Percentiles rank a stretch among this genome's conserved stretches.
These are phyloP conservation scores for Ascochyta rabiei DNA, from an alignment of 2,329 filamentous ascomycete genomes.

Conservation along the genomic window DNA sequence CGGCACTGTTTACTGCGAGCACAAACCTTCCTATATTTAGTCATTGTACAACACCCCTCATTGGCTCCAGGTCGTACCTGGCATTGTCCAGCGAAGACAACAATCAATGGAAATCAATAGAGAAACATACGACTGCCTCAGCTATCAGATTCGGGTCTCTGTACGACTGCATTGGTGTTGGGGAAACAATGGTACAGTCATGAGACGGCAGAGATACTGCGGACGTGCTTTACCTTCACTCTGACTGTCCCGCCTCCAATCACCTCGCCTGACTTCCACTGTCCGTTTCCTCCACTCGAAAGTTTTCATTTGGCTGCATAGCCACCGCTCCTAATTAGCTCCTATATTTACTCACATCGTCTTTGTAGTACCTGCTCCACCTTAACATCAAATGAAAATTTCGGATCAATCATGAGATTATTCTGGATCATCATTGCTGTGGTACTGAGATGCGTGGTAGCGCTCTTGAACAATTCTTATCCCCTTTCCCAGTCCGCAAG, in stretches of 20 bases:
- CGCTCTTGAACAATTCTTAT: not conserved
- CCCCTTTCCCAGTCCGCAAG: not conserved
- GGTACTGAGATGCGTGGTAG: not conserved
- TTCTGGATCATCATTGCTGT: not conserved
- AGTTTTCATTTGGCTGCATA: not conserved
- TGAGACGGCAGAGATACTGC: not conserved
- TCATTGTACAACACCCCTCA: slow-evolving; percentile 2
- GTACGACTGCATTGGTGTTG: not conserved
- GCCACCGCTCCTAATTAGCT: not conserved
- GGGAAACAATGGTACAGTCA: not conserved
- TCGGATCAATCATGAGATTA: not conserved
- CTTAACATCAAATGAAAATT: not conserved
- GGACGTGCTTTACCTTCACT: not conserved
- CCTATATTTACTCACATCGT: not conserved
- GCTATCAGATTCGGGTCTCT: no score
- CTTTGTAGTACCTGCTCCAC: not conserved
- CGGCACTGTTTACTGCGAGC: not conserved
- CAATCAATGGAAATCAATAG: not conserved
- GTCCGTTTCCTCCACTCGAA: not conserved
- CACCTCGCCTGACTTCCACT: not conserved
- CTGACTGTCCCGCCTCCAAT: not conserved
- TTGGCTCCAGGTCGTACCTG: not conserved
- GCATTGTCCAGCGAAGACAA: not conserved
- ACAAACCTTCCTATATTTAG: slow-evolving; percentile 1
- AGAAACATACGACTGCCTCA: not conserved